These are phyloP conservation scores for Exophiala sp. DNA, from an alignment of 2,329 filamentous ascomycete genomes.

Conservation along the genomic window DNA sequence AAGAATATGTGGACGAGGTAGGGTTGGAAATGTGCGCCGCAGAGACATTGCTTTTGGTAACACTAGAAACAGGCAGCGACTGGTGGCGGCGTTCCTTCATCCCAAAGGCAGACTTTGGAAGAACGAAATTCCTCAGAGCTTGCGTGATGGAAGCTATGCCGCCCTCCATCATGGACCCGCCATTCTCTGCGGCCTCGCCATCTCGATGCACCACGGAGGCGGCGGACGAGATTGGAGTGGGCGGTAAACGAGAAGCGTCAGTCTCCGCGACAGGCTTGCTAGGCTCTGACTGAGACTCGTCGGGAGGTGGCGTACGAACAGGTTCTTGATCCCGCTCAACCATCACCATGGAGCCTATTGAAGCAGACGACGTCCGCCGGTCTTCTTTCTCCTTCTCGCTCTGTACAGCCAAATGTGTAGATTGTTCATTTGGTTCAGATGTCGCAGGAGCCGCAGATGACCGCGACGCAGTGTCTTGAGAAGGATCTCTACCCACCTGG, in stretches of 20 bases:
- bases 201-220: conserved; percentile 42
- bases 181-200: conserved; percentile 38
- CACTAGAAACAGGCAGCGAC: conserved; percentile 55
- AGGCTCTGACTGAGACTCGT: conserved; percentile 27
- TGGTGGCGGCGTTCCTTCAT: conserved; percentile 41
- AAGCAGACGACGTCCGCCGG: conserved; percentile 31
- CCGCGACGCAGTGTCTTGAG: conserved; percentile 44
- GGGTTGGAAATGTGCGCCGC: conserved; percentile 66
- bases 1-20: conserved; percentile 49
- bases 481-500: conserved; percentile 93
- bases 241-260: conserved; percentile 37
- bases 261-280: conserved; percentile 31
- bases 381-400: conserved; percentile 24
- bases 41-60: conserved; percentile 59
- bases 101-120: conserved; percentile 34
- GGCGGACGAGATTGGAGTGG: conserved; percentile 41
- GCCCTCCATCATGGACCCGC: conserved; percentile 35
- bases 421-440: conserved; percentile 19
- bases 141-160: conserved; percentile 40
- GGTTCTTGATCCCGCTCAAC: conserved; percentile 36
- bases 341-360: conserved; percentile 40
- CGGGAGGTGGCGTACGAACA: conserved; percentile 30
- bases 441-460: conserved; percentile 36
- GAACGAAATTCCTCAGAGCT: conserved; percentile 42
- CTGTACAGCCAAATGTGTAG: conserved; percentile 12